Evolutionary conservation across 2,329 filamentous ascomycete species (phyloP), one percentile per base, ranked within the genome.

Genomic region (Trichoderma koningiopsis): DNA sequence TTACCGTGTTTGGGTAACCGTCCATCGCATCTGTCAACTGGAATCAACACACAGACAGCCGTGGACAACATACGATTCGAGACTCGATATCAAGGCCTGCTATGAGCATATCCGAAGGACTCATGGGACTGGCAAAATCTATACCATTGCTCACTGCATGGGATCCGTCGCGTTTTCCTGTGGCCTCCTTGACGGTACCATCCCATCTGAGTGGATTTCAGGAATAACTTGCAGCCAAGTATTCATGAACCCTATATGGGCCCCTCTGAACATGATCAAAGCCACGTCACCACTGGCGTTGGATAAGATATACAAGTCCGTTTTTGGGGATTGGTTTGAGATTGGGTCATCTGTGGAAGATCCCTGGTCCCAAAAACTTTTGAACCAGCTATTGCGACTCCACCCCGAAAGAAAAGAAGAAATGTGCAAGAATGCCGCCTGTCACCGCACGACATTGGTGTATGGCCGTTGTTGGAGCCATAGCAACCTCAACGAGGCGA

Each of bases 381-480:
- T 89, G 68, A 87, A 89, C 77, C 86, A 89, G 75, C 40, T 83
- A 4, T 78, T 91, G 49, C 82, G 89, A 0, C 82, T 90, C 60
- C 86, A 88, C 73, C 88, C 88, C 0, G 84, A 85, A 55, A 77
- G 78, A 13, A 79, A 82, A 10, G 77, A 79, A 31, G 89, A 91
- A 78, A 81, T 88, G 3, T 92, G 89, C 80, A 86, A 82, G 75
- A 89, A 84, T 71, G 85, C 86, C 2, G 82, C 83, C 64, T 91
- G 89, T 78, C 89, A 91, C 77, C 84, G 89, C 19, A 81, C 82
- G 65, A 84, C 83, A 5, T 79, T 91, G 29, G 83, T 87, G 16
- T 91, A 90, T 72, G 89, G 88, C 43, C 84, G 87, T 71, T 78
- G 71, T 77, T 92, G 88, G 88, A 88, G 85, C 74, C 89, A 91